Evolutionary conservation across 2,329 filamentous ascomycete species (phyloP), one percentile per base, ranked within the genome.

Genomic region (Diaporthe citri): DNA sequence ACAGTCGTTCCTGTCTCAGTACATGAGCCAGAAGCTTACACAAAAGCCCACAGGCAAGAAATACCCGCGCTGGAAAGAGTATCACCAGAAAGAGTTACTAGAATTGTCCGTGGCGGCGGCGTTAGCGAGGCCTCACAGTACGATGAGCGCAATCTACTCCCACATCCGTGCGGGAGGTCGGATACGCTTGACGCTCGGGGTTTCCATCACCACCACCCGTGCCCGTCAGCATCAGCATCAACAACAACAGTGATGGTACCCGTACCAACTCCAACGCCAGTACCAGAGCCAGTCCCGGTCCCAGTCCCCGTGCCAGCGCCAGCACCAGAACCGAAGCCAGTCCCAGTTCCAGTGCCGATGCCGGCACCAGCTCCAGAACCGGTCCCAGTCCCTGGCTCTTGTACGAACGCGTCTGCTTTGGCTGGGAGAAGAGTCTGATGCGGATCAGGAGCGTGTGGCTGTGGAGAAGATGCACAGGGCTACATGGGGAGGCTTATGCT

Each of bases 21-120:
- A 36, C 10, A 36, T 57, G 55, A 57, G 17, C 55, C 31, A 36
- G 55, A 57, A 57, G 55, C 55, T 57, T 57, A 57, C 31, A 56
- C 28, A 57, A 17, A 57, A 36, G 17, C 55, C 55, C 55, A 57
- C 55, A 57, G 55, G 55, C 55, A 22, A 57, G 36, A 12, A 9
- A 3, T 57, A 5, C 3, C 55, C 55, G 31, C 31, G 8, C 17
- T 57, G 31, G 55, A 36, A 57, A 57, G 2, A 22, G 28, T 20
- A 57, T 57, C 25, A 22, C 55, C 55, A 36, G 55, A 10, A 57
- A 9, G 17, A 36, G 31, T 57, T 12, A 8, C 31, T 8, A 22
- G 28, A 28, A 28, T 36, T 2, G 31, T 31, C 55, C 8, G 8
- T n/a, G 31, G 10, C 31, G 17, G 20, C 20, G 28, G 22, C 55